Conservation (phyloP, 305 asterid genomes). For the Solanum hybrid region DNA sequence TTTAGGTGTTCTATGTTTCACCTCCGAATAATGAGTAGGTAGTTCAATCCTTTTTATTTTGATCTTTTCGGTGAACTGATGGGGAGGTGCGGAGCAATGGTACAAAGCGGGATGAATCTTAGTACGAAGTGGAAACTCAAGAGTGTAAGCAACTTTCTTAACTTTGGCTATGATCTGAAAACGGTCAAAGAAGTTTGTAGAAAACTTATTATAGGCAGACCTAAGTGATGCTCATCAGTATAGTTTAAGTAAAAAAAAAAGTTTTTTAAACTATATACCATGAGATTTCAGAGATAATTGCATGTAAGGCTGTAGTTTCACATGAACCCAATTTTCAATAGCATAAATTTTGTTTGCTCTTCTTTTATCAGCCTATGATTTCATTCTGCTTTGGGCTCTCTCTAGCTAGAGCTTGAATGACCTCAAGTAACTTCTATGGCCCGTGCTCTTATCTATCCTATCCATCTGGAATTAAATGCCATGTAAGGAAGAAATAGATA, state of each 20-base stretch:
- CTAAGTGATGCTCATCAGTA: too few relatives aligned
- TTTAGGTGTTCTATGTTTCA: background rate
- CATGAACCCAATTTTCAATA: background rate
- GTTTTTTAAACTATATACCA: too few relatives aligned
- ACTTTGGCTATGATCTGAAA: background rate
- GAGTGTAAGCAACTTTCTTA: background rate
- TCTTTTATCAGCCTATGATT: background rate
- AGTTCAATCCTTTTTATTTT: too few relatives aligned
- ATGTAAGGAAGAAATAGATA: too few relatives aligned
- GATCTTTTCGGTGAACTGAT: background rate
- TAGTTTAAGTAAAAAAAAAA: too few relatives aligned
- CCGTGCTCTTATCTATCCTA: too few relatives aligned
- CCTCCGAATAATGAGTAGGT: too few relatives aligned
- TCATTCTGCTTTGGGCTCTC: background rate
- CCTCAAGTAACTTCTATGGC: too few relatives aligned
- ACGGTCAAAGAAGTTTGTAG: background rate
- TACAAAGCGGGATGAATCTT: background rate
- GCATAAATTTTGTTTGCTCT: background rate
- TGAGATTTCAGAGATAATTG: background rate
- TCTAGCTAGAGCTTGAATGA: too few relatives aligned
- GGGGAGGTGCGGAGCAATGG: background rate
- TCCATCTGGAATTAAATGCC: too few relatives aligned
- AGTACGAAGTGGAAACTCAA: background rate
- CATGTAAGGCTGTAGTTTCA: background rate
- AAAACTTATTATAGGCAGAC: background rate